Evolutionary conservation across 257 asterid species (phyloP), one percentile per base, ranked within the genome.

Genomic region (Plectranthus barbatus): DNA sequence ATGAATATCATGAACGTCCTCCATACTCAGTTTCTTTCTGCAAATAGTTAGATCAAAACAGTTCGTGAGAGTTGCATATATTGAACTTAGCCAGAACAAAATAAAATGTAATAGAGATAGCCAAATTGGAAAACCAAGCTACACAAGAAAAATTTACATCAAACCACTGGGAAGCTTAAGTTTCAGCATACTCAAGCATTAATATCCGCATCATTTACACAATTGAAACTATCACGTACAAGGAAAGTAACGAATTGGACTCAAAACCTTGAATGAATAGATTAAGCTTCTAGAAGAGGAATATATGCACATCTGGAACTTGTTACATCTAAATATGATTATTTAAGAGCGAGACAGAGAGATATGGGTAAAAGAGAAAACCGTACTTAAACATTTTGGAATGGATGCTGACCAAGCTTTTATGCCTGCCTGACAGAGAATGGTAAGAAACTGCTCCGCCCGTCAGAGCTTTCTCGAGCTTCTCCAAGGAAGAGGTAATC

Each of bases 1-100:
- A 69, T 83, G 95, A 70, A 90, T 85, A 66, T 90, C 97, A 49
- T 90, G 94, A 51, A 90, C 81, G 67, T 83, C 95, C 69, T 87
- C 90, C 92, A 87, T 81, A 72, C 70, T 74, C 58, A 90, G 79
- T 72, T 87, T 87, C 76, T 90, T 90, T 81, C 97, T 90, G 79
- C 68, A 77, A 49, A 71, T 45, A 4, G 42, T 45, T 44, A 17
- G 11, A 44, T 2, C 13, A 60, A 24, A 65, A 26, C 7, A 66
- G 39, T 56, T 39, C 65, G 29, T 44, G 55, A 52, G 75, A 66
- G 39, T 63, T 36, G 62, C 31, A 60, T 9, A 56, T 36, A 46
- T 18, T 11, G 51, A 53, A n/a, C n/a, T n/a, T n/a, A 53, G 18
- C n/a, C 54, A 26, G 31, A 26, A 1, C 31, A 26, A 53, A 39